Conservation (phyloP, 164 flowering plant genomes). For the Dillenia turbinata region DNA sequence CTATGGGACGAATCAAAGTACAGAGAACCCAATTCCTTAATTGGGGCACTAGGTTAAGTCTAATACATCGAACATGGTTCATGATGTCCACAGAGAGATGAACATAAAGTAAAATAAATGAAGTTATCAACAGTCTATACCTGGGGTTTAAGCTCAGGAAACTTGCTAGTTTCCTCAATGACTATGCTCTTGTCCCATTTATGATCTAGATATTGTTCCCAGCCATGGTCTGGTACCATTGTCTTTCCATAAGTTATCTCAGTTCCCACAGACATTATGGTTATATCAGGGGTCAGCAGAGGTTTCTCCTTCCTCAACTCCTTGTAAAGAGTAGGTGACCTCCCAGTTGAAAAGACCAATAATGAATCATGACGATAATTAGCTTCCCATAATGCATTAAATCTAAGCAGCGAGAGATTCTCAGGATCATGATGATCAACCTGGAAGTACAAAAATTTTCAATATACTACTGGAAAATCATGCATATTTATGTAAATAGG, state of each 20-base stretch:
- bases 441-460: conserved; percentile 31
- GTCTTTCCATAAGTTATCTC: conserved; percentile 89
- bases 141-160: conserved; percentile 83
- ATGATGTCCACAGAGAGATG: not conserved
- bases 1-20: conserved; percentile 1
- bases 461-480: not conserved
- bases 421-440: conserved; percentile 96
- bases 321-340: conserved; percentile 86
- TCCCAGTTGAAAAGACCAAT: conserved; percentile 92
- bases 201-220: conserved; percentile 68
- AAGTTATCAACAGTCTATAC: conserved; percentile 22
- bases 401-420: conserved; percentile 76
- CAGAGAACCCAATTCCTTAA: not conserved
- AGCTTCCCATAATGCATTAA: conserved; percentile 91
- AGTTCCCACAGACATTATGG: conserved; percentile 97
- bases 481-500: not conserved
- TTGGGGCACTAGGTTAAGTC: not conserved
- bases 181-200: conserved; percentile 84
- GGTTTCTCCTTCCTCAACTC: conserved; percentile 94
- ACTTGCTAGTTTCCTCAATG: conserved; percentile 69
- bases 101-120: not conserved
- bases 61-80: not conserved
- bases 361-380: conserved; percentile 78
- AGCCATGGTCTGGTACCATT: conserved; percentile 88
- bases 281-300: conserved; percentile 91